Base-by-base conservation (phyloP, 2,329 filamentous ascomycete genomes). In the Aureobasidium musti region DNA sequence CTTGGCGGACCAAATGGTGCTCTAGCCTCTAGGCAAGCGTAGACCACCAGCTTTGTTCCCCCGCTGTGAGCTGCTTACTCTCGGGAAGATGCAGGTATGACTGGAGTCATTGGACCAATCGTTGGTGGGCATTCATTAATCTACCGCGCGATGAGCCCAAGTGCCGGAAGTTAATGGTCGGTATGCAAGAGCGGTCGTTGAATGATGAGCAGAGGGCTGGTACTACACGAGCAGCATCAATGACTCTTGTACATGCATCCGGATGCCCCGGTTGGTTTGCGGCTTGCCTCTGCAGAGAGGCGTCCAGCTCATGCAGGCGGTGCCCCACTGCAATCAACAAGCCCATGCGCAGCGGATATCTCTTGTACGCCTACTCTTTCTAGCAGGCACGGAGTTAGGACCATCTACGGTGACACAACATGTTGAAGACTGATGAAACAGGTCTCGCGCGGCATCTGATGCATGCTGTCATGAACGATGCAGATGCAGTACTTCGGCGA, bases 391-490 rank as follows among this genome's bases (percentile, higher is more conserved):
- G 54, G 19, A 17, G 37, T 7, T 7, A 41, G 21, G 30, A 28
- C 37, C 37, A 30, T 37, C 21, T 28, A 6, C 19, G 54, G 39
- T 59, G 5, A 39, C 21, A 39, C 54, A 30, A 59, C 43, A 10
- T 1, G 53, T 28, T 45, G 54, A 59, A 59, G 54, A 59, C 19
- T 45, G 26, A 30, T 61, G 57, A 61, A 61, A 61, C 57, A 49
- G 23, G 41, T 49, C 26, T 30, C 43, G 57, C 43, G 28, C 41
- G 57, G 30, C 30, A 61, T 23, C 14, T n/a, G 41, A 49, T 61
- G 43, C 47, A 41, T 41, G 33, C 11, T 50, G 59, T 63, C 45
- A 52, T 63, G 33, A 39, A 23, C 17, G 28, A 39, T 41, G 45
- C 59, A 52, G 26, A 43, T 17, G 39, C 54, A 45, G 23, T 10